phyloP scores from a whole-genome alignment of 1,284 basidiomycete genomes.

The Puccinia coronata region DNA sequence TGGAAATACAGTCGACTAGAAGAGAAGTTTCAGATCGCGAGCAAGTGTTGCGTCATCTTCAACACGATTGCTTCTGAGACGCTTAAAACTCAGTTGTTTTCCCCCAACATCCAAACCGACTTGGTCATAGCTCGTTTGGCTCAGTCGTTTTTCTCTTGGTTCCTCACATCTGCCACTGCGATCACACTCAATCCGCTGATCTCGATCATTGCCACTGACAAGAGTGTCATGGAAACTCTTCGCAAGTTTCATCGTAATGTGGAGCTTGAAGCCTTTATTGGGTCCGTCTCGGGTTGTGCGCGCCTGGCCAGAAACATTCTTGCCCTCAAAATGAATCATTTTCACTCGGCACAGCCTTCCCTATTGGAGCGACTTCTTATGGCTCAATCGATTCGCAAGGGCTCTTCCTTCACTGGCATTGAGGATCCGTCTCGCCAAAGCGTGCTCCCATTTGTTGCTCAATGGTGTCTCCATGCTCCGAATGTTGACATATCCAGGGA shows the following conservation, averaged over 20 bases:
- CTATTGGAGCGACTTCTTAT: slow-evolving; percentile 39
- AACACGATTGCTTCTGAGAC: slow-evolving; percentile 37
- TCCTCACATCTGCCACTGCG: slow-evolving; percentile 38
- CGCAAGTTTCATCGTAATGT: slow-evolving; percentile 33
- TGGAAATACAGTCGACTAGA: slow-evolving; percentile 49
- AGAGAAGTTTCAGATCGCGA: slow-evolving; percentile 45
- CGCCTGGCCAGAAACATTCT: slow-evolving; percentile 38
- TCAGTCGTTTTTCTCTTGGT: slow-evolving; percentile 26
- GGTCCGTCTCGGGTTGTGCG: slow-evolving; percentile 5
- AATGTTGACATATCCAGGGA: slow-evolving; percentile 11
- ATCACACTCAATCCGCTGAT: slow-evolving; percentile 48
- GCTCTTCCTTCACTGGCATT: not conserved
- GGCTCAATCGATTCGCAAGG: slow-evolving; percentile 34
- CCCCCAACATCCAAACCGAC: slow-evolving; percentile 28
- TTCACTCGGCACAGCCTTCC: slow-evolving; percentile 18
- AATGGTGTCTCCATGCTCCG: slow-evolving; percentile 46
- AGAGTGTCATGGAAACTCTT: slow-evolving; percentile 27
- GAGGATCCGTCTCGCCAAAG: slow-evolving; percentile 22
- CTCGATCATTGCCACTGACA: slow-evolving; percentile 27
- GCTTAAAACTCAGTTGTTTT: slow-evolving; percentile 40
- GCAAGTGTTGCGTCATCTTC: slow-evolving; percentile 34
- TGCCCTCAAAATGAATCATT: slow-evolving; percentile 26
- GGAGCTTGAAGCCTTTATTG: slow-evolving; percentile 30
- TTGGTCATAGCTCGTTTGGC: slow-evolving; percentile 22
- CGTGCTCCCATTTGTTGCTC: slow-evolving; percentile 35